Percentiles rank a stretch among this genome's conserved stretches.
phyloP scores from a whole-genome alignment of 1,284 basidiomycete species.

The Ustilago tritici region DNA sequence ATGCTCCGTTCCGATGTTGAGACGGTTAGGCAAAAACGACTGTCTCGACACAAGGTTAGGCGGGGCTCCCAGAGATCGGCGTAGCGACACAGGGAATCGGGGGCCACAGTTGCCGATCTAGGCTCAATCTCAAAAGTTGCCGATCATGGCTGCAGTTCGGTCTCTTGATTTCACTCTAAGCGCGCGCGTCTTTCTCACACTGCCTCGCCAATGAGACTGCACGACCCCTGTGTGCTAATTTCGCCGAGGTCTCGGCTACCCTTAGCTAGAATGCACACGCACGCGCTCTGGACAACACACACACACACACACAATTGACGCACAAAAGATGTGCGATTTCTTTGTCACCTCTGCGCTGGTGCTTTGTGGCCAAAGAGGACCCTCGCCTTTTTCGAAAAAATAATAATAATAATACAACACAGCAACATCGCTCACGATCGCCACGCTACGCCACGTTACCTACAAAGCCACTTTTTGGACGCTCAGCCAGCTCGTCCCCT shows the following conservation, averaged over 20 bases:
- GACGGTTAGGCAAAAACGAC: neutral
- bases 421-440: slow-evolving; percentile 22
- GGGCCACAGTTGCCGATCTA: neutral
- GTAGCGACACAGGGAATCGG: neutral
- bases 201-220: slow-evolving; percentile 3
- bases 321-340: neutral
- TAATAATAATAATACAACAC: slow-evolving; percentile 5
- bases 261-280: slow-evolving; percentile 1
- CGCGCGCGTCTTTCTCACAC: slow-evolving; percentile 3
- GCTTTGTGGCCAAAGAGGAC: neutral
- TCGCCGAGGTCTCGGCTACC: neutral
- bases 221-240: slow-evolving; percentile 19
- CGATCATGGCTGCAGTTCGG: neutral
- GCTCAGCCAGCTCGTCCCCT: neutral
- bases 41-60: neutral
- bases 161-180: slow-evolving; percentile 1
- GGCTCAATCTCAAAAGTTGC: neutral
- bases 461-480: slow-evolving; percentile 1
- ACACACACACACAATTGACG: neutral
- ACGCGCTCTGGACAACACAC: neutral
- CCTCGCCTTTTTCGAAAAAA: neutral
- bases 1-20: neutral
- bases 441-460: slow-evolving; percentile 12
- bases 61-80: neutral
- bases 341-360: slow-evolving; percentile 5